A percentile compares a stretch with the other conserved stretches of the same genome.
Evolutionary conservation across 148 eudicot genomes (phyloP).

Genomic region (Polygonum maritimum): DNA sequence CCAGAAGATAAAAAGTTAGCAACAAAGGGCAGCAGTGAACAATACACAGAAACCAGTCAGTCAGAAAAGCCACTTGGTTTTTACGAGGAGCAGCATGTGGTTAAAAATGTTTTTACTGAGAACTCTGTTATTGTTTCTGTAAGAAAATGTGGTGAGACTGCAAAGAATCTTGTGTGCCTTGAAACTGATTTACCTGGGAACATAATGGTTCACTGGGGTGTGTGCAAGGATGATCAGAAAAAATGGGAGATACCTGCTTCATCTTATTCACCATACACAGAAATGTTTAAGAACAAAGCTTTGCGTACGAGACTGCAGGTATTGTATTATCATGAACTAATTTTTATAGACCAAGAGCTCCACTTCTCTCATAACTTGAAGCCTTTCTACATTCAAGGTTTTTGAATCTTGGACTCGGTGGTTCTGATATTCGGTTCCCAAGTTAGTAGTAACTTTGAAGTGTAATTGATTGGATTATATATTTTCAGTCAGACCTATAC

Average conservation of each 20-base stretch:
- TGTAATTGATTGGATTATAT: background rate
- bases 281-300: slow-evolving; percentile 72
- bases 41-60: slow-evolving; percentile 20
- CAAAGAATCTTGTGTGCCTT: slow-evolving; percentile 40
- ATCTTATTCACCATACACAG: slow-evolving; percentile 71
- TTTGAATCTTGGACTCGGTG: background rate
- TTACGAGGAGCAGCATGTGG: slow-evolving; percentile 54
- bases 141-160: slow-evolving; percentile 46
- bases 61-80: slow-evolving; percentile 46
- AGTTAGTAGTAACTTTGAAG: background rate
- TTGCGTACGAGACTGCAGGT: slow-evolving; percentile 80
- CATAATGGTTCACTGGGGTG: slow-evolving; percentile 86
- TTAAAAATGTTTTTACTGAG: slow-evolving; percentile 40
- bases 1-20: slow-evolving; percentile 27
- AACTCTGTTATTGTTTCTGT: slow-evolving; percentile 49
- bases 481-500: background rate
- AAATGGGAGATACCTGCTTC: slow-evolving; percentile 70
- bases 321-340: slow-evolving; percentile 14
- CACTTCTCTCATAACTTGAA: background rate
- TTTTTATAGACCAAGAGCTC: background rate
- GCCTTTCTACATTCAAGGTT: background rate
- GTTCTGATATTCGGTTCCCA: background rate
- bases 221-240: slow-evolving; percentile 43
- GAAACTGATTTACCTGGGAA: slow-evolving; percentile 85
- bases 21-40: slow-evolving; percentile 27